phyloP scores from a whole-genome alignment of 768 basidiomycete genomes.

The Tylopilus sp. region DNA sequence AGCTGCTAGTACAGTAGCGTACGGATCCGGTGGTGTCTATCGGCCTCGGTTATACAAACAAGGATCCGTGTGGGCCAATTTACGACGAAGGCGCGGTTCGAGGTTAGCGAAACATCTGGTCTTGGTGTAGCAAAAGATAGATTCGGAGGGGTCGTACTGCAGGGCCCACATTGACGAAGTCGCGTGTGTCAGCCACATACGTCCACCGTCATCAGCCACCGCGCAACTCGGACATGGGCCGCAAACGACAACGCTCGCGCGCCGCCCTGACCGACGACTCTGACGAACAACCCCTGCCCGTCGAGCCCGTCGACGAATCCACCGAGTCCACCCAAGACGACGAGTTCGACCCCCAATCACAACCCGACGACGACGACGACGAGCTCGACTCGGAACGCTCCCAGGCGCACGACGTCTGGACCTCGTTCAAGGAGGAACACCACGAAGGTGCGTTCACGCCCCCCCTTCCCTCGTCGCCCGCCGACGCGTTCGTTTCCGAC shows the following conservation, averaged over 20 bases:
- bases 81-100: too few species aligned
- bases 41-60: too few species aligned
- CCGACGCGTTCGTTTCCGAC: neutral
- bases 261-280: constrained; percentile 33
- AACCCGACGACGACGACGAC: neutral
- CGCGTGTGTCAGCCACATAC: too few species aligned
- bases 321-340: constrained; percentile 8
- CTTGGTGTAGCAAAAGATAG: too few species aligned
- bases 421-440: constrained; percentile 73
- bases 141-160: too few species aligned
- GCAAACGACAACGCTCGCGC: constrained; percentile 50
- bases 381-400: neutral
- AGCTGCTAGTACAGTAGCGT: too few species aligned
- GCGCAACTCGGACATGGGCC: constrained; percentile 18
- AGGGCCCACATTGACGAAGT: too few species aligned
- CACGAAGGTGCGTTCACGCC: constrained; percentile 55
- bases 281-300: constrained; percentile 15
- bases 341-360: too few species aligned
- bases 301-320: constrained; percentile 15
- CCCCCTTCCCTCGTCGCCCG: neutral
- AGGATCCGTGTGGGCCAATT: too few species aligned
- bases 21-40: too few species aligned
- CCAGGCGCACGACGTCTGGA: constrained; percentile 69
- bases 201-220: constrained; percentile 6
- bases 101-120: too few species aligned